These are phyloP conservation scores for Rhizophagus clarus DNA, from an alignment of 192 early-diverging fungal species.

Conservation along the genomic window DNA sequence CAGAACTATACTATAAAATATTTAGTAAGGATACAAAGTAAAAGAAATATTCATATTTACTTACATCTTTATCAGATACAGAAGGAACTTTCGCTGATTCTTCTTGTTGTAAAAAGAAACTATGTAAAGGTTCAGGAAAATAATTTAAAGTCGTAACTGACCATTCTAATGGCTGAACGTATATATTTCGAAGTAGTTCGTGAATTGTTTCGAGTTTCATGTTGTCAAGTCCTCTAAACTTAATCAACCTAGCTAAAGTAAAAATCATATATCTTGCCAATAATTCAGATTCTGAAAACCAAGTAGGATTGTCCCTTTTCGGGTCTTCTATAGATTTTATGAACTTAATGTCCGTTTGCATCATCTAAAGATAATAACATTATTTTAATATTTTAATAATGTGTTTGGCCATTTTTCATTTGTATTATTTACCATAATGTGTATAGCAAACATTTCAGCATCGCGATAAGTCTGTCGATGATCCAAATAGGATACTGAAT, in stretches of 20 bases:
- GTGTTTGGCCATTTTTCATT: not conserved
- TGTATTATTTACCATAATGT: constrained; percentile 49
- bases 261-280: constrained; percentile 56
- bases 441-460: constrained; percentile 67
- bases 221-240: constrained; percentile 54
- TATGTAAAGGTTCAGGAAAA: constrained; percentile 54
- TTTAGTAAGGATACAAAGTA: not conserved
- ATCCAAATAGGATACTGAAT: constrained; percentile 63
- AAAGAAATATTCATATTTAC: not conserved
- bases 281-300: constrained; percentile 66
- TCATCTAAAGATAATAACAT: constrained; percentile 34
- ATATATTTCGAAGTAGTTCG: constrained; percentile 49
- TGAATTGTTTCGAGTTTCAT: constrained; percentile 50
- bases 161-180: constrained; percentile 55
- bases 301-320: constrained; percentile 54
- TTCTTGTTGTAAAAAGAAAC: constrained; percentile 42
- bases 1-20: not conserved
- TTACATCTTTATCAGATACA: constrained; percentile 12
- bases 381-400: constrained; percentile 4
- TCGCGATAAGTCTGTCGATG: constrained; percentile 70
- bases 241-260: constrained; percentile 55
- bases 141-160: constrained; percentile 52
- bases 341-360: constrained; percentile 52
- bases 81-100: constrained; percentile 26
- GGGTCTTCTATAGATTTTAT: constrained; percentile 56